phyloP scores from a whole-genome alignment of 805 yeast species.

The Candida qinlingensis region DNA sequence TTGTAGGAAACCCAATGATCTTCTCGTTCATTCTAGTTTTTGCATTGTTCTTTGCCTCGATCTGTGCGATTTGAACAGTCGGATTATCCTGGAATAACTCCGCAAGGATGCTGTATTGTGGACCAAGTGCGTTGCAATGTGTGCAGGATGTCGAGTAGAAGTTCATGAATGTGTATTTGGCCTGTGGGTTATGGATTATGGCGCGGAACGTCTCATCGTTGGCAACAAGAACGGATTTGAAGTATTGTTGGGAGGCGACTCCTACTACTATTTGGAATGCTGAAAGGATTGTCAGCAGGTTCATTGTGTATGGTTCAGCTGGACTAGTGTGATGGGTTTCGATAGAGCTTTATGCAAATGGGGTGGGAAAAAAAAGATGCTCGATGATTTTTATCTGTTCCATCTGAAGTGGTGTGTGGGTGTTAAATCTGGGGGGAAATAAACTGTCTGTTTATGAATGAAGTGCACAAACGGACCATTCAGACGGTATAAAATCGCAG shows the following conservation, averaged over 20 bases:
- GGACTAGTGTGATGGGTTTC: no score
- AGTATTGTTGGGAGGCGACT: neutral
- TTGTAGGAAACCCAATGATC: constrained; percentile 42
- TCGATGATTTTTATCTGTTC: no score
- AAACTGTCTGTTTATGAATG: no score
- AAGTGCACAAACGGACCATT: no score
- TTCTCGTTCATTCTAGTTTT: constrained; percentile 34
- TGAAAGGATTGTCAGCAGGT: no score
- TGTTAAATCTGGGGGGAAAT: no score
- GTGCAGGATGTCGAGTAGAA: constrained; percentile 41
- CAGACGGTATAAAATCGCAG: neutral
- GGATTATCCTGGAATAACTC: constrained; percentile 34
- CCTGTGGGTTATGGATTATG: constrained; percentile 13
- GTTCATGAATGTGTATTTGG: constrained; percentile 21
- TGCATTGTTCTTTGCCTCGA: constrained; percentile 30
- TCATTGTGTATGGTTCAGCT: no score
- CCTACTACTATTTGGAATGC: no score
- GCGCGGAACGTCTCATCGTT: constrained; percentile 20
- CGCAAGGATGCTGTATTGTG: constrained; percentile 39
- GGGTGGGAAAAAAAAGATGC: no score
- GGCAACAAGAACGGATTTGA: constrained; percentile 19
- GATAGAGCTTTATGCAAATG: no score
- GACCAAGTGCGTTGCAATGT: constrained; percentile 42
- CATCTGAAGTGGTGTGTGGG: no score
- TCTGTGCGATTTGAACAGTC: constrained; percentile 30